Base-by-base conservation (phyloP, 2,329 filamentous ascomycete genomes). In the Microdochium bolleyi region DNA sequence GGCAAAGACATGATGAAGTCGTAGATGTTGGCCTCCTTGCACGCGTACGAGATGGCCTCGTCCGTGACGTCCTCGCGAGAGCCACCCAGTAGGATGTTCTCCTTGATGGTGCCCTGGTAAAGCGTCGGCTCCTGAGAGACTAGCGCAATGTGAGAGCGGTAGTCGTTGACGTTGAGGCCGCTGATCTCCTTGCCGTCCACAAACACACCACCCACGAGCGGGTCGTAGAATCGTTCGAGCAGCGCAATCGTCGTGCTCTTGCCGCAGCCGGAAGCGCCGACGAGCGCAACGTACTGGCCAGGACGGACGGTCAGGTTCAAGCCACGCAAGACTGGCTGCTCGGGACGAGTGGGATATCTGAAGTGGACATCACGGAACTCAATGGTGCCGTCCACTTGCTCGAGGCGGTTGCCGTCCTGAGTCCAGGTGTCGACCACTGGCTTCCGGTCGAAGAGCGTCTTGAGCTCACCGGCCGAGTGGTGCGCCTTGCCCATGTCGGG, bases 291-390 rank as follows among this genome's bases (percentile, higher is more conserved):
- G 61, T 92, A 94, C 65, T 92, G 88, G 3, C 89, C 89, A 0
- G 88, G 88, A 25, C 84, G 81, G 44, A 92, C 81, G 14, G 73
- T 75, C 7, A 92, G 76, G 67, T 92, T 85, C 11, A 96, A 76
- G 0, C 92, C 92, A 25, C 89, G 87, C 2, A 97, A 83, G 0
- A 97, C 90, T n/a, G 90, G 89, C 60, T 95, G 89, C 60, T 96
- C 90, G 0, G 89, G 88, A 1, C 94, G 83, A 0, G 90, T 95
- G 0, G 92, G 92, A 64, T 97, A 99, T 44, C 90, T 83, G 79
- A 96, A 97, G 67, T 96, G 90, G 2, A 97, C 91, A 58, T 95
- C 85, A 21, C 88, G 84, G 73, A 99, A 95, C 67, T 97, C 91
- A 57, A 99, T 82, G 13, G 78, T 79, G 24, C 92, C 92, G 21